Evolutionary conservation across 2,329 filamentous ascomycete genomes (phyloP), one percentile per base, ranked within the genome.

Genomic region (Ilyonectria destructans): DNA sequence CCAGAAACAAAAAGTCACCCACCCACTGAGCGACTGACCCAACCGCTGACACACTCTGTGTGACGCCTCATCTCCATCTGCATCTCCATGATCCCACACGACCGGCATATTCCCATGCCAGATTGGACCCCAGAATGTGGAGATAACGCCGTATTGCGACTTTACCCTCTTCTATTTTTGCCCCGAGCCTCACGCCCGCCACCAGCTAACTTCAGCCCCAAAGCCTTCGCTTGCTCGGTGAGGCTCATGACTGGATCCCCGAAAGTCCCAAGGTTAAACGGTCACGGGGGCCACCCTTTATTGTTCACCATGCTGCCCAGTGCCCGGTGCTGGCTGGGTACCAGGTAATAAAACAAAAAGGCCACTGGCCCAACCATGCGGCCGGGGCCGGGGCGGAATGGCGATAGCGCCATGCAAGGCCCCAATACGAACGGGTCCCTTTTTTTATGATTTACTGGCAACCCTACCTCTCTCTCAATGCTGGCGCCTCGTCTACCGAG

Each of bases 391-490:
- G 52, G 62, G 65, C 68, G 66, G 67, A 73, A 67, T 62, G 69
- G 59, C 56, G 65, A 73, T 75, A 72, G 73, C 71, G 70, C 58
- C 65, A 74, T 75, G 67, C 70, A 73, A 71, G 65, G 62, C 58
- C 63, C 49, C 54, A 62, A 65, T 56, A 60, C 69, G 64, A 69
- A 68, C 35, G 54, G 58, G 58, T 52, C 54, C 52, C 29, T 52
- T 62, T 56, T 56, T 56, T 26, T 48, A 46, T 51, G 33, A 37
- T 43, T 51, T 51, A 64, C 37, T 58, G 46, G 15, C 40, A 62
- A 62, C 48, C 59, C 62, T 69, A 72, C 62, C 68, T 60, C 63
- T 58, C 68, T 60, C 63, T 58, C 63, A 67, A 69, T 61, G 35
- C 63, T 65, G 71, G 45, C 62, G 58, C 65, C 49, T 66, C 65